phyloP scores from a whole-genome alignment of 176 grass and related monocot species.

The Avena atlantica region DNA sequence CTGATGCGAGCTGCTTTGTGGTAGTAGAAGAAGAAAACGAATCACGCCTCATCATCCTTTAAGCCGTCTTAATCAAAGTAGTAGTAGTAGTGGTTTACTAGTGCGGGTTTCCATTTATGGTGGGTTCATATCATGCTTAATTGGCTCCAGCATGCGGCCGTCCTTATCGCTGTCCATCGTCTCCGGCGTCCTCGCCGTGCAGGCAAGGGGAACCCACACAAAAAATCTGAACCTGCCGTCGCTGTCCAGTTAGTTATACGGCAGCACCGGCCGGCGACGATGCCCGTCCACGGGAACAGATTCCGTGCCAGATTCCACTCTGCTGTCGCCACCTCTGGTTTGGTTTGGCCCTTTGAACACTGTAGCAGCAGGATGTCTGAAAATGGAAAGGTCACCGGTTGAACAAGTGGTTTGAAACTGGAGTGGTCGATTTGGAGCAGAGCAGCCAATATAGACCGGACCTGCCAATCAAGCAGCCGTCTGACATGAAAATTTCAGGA shows the following conservation, averaged over 20 bases:
- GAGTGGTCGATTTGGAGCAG: background rate
- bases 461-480: background rate
- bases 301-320: too few relatives aligned
- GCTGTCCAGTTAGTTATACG: too few relatives aligned
- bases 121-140: background rate
- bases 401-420: too few relatives aligned
- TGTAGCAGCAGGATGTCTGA: background rate
- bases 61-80: background rate
- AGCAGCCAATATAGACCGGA: slow-evolving; percentile 13
- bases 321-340: too few relatives aligned
- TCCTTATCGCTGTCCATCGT: background rate
- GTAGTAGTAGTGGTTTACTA: background rate
- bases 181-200: background rate
- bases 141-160: background rate
- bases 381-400: background rate
- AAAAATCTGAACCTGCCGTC: too few relatives aligned
- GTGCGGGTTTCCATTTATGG: background rate
- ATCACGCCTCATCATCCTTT: background rate
- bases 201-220: too few relatives aligned
- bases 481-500: too few relatives aligned
- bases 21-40: background rate
- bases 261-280: too few relatives aligned
- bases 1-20: too few relatives aligned
- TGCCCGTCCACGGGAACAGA: too few relatives aligned
- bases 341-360: too few relatives aligned